phyloP scores from a whole-genome alignment of 306 rosid species.

The Rubus idaeus region DNA sequence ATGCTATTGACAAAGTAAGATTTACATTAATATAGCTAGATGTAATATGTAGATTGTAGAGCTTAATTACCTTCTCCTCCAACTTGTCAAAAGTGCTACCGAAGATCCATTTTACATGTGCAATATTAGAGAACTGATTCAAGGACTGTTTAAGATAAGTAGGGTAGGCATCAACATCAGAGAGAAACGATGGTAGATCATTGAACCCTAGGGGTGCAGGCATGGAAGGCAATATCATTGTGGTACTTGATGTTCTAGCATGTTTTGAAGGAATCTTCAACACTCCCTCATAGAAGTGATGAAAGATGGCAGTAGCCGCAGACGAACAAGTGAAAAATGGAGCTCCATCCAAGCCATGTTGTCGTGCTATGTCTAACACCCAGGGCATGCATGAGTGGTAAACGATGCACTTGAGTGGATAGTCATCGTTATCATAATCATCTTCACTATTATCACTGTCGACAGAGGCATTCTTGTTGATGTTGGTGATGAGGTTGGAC shows the following conservation, averaged over 20 bases:
- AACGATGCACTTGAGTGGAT: slow-evolving; percentile 27
- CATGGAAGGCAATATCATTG: not conserved
- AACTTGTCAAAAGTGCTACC: slow-evolving; percentile 23
- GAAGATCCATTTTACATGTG: slow-evolving; percentile 25
- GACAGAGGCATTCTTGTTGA: not conserved
- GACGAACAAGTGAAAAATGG: slow-evolving; percentile 36
- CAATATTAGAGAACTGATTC: slow-evolving; percentile 11
- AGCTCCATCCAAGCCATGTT: slow-evolving; percentile 16
- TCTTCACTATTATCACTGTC: not conserved
- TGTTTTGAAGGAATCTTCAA: slow-evolving; percentile 18
- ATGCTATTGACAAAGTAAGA: no score
- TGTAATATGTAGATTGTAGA: not conserved
- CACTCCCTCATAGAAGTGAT: not conserved
- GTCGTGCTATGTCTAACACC: slow-evolving; percentile 26
- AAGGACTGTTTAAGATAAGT: not conserved
- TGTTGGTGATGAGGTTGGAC: not conserved
- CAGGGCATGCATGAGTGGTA: slow-evolving; percentile 30
- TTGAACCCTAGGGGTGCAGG: slow-evolving; percentile 12
- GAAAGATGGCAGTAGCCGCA: slow-evolving; percentile 30
- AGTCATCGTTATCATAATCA: not conserved
- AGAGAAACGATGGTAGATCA: slow-evolving; percentile 32
- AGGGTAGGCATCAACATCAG: slow-evolving; percentile 1
- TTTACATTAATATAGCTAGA: no score
- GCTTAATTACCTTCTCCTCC: slow-evolving; percentile 19
- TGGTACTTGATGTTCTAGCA: not conserved